Percentiles rank a stretch among this genome's conserved stretches.
These are phyloP conservation scores for Geosmithia putterillii DNA, from an alignment of 2,329 filamentous ascomycete genomes.

Conservation along the genomic window DNA sequence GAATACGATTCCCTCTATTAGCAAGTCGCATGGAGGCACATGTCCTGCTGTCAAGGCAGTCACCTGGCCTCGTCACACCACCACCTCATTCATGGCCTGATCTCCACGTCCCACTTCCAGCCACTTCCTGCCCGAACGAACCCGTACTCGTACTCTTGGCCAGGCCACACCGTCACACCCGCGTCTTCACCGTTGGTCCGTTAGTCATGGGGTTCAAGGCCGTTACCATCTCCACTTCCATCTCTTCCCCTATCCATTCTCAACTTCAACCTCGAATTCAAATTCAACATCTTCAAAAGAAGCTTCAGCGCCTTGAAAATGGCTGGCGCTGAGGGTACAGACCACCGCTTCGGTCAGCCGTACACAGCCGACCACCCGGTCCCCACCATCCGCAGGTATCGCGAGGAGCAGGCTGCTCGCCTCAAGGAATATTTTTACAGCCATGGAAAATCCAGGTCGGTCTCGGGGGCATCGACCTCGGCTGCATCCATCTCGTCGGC, in stretches of 20 bases:
- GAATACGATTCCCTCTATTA: too few species aligned
- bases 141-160: too few species aligned
- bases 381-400: constrained; percentile 36
- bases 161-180: too few species aligned
- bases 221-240: neutral
- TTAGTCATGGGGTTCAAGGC: too few species aligned
- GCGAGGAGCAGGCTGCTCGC: constrained; percentile 31
- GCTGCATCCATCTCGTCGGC: constrained; percentile 2
- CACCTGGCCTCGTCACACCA: too few species aligned
- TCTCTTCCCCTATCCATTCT: neutral
- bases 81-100: too few species aligned
- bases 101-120: too few species aligned
- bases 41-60: too few species aligned
- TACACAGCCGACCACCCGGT: constrained; percentile 30
- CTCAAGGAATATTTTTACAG: constrained; percentile 18
- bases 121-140: too few species aligned
- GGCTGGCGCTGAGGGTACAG: constrained; percentile 15
- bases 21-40: too few species aligned
- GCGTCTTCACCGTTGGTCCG: too few species aligned
- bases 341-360: constrained; percentile 22
- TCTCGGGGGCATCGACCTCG: constrained; percentile 10
- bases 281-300: neutral
- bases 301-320: neutral
- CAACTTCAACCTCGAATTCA: neutral
- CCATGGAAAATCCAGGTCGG: neutral